Evolutionary conservation across 2,329 filamentous ascomycete species (phyloP), one percentile per base, ranked within the genome.

Genomic region (Cladosporium oxysporum): DNA sequence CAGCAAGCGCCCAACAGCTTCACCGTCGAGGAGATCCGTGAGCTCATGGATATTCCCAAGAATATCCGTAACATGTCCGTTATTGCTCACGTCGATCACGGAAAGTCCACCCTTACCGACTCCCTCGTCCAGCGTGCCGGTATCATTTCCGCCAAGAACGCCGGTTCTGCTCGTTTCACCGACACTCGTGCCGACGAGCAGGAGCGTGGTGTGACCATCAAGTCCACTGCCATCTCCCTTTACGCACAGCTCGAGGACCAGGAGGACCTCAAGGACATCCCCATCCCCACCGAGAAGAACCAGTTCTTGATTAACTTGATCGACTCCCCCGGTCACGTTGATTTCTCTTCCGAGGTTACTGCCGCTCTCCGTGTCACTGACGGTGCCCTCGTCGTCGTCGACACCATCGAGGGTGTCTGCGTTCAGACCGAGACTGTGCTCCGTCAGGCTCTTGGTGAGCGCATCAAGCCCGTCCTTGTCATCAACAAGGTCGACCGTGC

Each of bases 401-500:
- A 99, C 87, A 97, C 93, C 83, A 91, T 99, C 76, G 95, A 97
- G 84, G 95, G 95, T 93, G 96, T 99, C 77, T 99, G 95, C 84
- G 95, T 99, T 81, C 95, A 99, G 88, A 99, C 95, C 80, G 95
- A 99, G 91, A 99, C 95, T 79, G 95, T 99, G 78, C 89, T 99
- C 75, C 93, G 95, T 81, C 95, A 99, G 87, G 94, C 95, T 83
- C 92, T 99, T 76, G 91, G 92, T 89, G 95, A 99, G 90, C 94
- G 95, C 86, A 99, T 99, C 85, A 98, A 98, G 91, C 95, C 95
- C 78, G 94, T 99, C 79, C 89, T 97, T 81, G 91, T 97, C 84
- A 97, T 99, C 89, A 99, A 99, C 93, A 99, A 99, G 91, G 95
- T 99, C 83, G 95, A 99, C 82, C 94, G 95, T 85, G 93, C 95